These are phyloP conservation scores for Ambrosia artemisiifolia DNA, from an alignment of 129 eudicot species.

Conservation along the genomic window DNA sequence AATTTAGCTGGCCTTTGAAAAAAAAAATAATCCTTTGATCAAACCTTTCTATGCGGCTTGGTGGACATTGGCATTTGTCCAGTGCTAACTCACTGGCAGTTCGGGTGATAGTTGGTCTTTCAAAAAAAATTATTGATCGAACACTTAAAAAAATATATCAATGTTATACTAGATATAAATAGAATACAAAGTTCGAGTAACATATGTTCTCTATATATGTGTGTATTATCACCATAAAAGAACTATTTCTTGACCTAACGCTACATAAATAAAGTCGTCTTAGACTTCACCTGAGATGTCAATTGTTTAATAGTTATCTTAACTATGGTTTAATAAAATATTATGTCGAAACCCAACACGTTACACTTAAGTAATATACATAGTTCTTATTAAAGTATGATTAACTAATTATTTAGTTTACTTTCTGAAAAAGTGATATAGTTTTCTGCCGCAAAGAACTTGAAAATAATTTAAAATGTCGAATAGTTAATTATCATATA, in stretches of 20 bases:
- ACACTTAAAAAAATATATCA: too few relatives aligned
- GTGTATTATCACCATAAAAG: too few relatives aligned
- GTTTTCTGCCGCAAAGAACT: not conserved
- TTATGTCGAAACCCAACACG: conserved; percentile 3
- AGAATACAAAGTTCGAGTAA: too few relatives aligned
- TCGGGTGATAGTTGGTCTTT: too few relatives aligned
- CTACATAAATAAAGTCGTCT: not conserved
- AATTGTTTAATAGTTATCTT: not conserved
- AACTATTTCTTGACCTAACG: not conserved
- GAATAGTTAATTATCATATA: not conserved
- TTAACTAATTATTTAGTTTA: not conserved
- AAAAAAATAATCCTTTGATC: too few relatives aligned
- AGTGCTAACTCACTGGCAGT: too few relatives aligned
- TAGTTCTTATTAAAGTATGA: not conserved
- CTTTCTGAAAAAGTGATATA: not conserved
- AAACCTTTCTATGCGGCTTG: not conserved
- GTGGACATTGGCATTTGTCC: too few relatives aligned
- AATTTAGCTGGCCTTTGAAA: too few relatives aligned
- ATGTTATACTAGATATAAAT: too few relatives aligned
- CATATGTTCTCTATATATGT: too few relatives aligned
- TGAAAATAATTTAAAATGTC: not conserved
- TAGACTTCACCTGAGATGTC: not conserved
- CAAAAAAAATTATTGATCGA: too few relatives aligned
- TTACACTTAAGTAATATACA: not conserved
- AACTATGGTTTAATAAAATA: conserved; percentile 3